Evolutionary conservation across 2,329 filamentous ascomycete genomes (phyloP).

Genomic region (Ophioceras dolichostomum): DNA sequence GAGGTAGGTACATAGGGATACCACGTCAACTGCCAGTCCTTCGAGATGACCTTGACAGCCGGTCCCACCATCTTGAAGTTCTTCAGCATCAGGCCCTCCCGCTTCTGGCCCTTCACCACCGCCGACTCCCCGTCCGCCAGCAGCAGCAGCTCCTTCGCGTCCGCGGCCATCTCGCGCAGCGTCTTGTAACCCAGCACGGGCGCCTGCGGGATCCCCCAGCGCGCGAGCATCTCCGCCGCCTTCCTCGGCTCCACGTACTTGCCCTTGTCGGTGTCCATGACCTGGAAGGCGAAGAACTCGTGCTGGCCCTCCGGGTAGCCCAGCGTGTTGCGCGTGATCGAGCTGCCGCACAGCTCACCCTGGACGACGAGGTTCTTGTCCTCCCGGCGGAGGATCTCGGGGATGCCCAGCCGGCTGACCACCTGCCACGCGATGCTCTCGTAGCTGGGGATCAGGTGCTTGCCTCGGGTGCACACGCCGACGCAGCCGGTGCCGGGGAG

Average conservation of each 20-base stretch:
- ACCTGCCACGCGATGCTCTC: constrained; percentile 12
- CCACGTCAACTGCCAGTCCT: constrained; percentile 13
- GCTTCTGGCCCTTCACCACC: constrained; percentile 6
- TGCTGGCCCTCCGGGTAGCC: constrained; percentile 11
- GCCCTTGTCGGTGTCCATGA: constrained; percentile 14
- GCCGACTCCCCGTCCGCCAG: constrained; percentile 15
- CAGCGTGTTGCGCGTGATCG: constrained; percentile 15
- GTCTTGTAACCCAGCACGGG: constrained; percentile 7
- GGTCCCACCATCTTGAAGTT: constrained; percentile 7
- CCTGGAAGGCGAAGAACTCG: constrained; percentile 13
- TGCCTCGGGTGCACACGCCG: constrained; percentile 10
- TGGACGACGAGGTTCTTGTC: constrained; percentile 14
- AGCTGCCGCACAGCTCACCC: constrained; percentile 16
- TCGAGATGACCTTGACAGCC: constrained; percentile 18
- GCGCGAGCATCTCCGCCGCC: constrained; percentile 1
- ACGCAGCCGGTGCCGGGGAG: constrained; percentile 6
- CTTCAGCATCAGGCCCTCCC: constrained; percentile 19
- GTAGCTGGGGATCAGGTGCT: constrained; percentile 9
- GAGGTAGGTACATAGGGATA: too few species aligned
- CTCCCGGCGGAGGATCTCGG: constrained; percentile 9
- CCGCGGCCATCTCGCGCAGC: constrained; percentile 5
- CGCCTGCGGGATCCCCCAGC: constrained; percentile 10
- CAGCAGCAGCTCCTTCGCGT: constrained; percentile 11
- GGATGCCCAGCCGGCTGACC: constrained; percentile 11
- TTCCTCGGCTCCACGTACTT: constrained; percentile 1